Conservation (phyloP, 2,329 filamentous ascomycete species). For the Ascochyta rabiei region DNA sequence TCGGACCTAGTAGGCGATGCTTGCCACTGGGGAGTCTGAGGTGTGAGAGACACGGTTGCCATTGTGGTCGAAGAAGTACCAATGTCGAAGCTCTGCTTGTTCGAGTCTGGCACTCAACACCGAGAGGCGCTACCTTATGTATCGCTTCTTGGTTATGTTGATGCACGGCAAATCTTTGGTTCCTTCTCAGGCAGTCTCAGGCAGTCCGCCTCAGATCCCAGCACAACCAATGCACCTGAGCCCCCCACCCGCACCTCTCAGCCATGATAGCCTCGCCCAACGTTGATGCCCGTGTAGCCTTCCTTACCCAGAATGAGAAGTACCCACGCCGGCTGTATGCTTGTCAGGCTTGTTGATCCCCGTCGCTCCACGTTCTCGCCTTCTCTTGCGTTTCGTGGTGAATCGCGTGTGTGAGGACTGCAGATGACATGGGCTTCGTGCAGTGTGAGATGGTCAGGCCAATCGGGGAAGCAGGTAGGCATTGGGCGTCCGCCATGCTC, state of each 20-base stretch:
- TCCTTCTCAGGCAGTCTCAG: background rate
- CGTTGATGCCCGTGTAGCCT: slow-evolving; percentile 16
- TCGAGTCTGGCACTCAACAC: background rate
- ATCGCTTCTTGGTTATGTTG: background rate
- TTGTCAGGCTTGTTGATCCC: slow-evolving; percentile 8
- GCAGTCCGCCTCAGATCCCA: background rate
- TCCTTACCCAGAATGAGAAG: slow-evolving; percentile 10
- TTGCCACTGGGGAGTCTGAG: slow-evolving; percentile 33
- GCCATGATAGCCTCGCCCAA: slow-evolving; percentile 13
- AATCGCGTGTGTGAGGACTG: background rate
- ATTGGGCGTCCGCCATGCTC: slow-evolving; percentile 5
- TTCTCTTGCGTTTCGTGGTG: background rate
- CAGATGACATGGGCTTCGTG: slow-evolving; percentile 9
- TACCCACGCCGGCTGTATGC: slow-evolving; percentile 16
- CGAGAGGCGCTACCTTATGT: slow-evolving; percentile 12
- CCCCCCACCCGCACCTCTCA: slow-evolving; percentile 18
- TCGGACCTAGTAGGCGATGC: slow-evolving; percentile 18
- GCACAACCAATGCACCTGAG: slow-evolving; percentile 4
- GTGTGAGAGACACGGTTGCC: slow-evolving; percentile 31
- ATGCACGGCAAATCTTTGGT: slow-evolving; percentile 1
- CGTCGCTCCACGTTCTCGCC: slow-evolving; percentile 7
- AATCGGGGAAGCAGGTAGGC: background rate
- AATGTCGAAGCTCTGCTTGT: slow-evolving; percentile 4
- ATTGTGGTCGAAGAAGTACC: slow-evolving; percentile 4
- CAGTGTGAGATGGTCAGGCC: slow-evolving; percentile 5